Evolutionary conservation across 2,329 filamentous ascomycete genomes (phyloP).

Genomic region (Fusarium secorum): DNA sequence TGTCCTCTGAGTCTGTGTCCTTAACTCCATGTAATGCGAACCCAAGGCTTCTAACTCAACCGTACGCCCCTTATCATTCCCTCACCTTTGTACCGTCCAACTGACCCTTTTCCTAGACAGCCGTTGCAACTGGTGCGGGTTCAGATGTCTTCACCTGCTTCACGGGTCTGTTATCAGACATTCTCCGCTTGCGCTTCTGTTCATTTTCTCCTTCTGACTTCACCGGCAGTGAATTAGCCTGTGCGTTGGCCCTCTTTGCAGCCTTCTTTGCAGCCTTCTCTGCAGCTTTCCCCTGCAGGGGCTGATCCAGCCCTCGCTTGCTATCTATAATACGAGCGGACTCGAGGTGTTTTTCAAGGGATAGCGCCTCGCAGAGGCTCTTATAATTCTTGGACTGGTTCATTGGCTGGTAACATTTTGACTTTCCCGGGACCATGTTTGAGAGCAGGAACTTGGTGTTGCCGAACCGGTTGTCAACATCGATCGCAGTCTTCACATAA

Average conservation of each 20-base stretch:
- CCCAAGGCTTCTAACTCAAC: constrained; percentile 9
- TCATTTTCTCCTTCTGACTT: constrained; percentile 47
- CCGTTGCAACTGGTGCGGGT: constrained; percentile 33
- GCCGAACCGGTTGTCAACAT: constrained; percentile 83
- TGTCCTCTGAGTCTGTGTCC: constrained; percentile 5
- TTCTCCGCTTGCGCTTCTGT: constrained; percentile 46
- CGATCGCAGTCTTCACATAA: constrained; percentile 77
- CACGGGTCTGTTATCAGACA: constrained; percentile 47
- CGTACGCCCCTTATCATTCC: constrained; percentile 1
- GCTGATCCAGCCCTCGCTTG: constrained; percentile 65
- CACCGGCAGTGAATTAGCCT: constrained; percentile 58
- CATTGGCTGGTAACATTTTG: constrained; percentile 67
- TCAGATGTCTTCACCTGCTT: constrained; percentile 36
- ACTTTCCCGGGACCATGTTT: constrained; percentile 86
- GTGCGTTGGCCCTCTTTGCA: constrained; percentile 47
- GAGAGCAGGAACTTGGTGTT: constrained; percentile 93
- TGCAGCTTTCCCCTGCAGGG: constrained; percentile 49
- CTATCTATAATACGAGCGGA: constrained; percentile 72
- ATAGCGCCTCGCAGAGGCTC: constrained; percentile 71
- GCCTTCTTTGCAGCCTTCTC: constrained; percentile 49
- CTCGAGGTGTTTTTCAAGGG: constrained; percentile 68
- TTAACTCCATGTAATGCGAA: constrained; percentile 36
- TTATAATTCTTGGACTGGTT: constrained; percentile 74
- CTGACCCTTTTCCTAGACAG: background rate
- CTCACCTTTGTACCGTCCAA: background rate